A percentile compares a stretch with the other conserved stretches of the same genome.
Evolutionary conservation across 257 asterid genomes (phyloP).

Genomic region (Thymus quinquecostatus): DNA sequence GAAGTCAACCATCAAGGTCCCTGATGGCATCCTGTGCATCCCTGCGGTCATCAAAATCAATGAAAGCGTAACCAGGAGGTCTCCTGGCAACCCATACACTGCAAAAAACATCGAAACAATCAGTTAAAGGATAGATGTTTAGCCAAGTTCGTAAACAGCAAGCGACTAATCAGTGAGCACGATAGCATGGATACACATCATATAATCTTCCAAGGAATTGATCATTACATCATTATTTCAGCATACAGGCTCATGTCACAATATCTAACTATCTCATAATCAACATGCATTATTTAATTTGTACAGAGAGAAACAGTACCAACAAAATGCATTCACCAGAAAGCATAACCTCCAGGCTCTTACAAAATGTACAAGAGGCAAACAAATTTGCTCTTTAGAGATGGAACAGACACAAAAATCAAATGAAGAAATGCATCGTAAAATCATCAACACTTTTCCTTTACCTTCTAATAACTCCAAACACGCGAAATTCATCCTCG

Average conservation of each 20-base stretch:
- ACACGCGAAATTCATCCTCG: constrained; percentile 85
- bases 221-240: background rate
- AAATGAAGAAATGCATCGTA: constrained; percentile 1
- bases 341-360: background rate
- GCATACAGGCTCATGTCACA: background rate
- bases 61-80: constrained; percentile 94
- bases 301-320: background rate
- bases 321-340: background rate
- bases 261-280: background rate
- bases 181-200: background rate
- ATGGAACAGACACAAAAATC: background rate
- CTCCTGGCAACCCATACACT: constrained; percentile 99
- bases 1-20: constrained; percentile 67
- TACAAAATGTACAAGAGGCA: background rate
- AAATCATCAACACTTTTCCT: background rate
- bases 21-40: constrained; percentile 96
- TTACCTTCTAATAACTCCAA: constrained; percentile 86
- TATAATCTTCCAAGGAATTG: too few species aligned
- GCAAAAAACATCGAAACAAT: constrained; percentile 30
- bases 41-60: constrained; percentile 86
- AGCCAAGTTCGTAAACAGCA: background rate
- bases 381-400: background rate
- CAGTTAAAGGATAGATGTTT: background rate
- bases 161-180: background rate
- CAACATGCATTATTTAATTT: too few species aligned